Evolutionary conservation across 2,329 filamentous ascomycete species (phyloP).

Genomic region (Aspergillus sp.): DNA sequence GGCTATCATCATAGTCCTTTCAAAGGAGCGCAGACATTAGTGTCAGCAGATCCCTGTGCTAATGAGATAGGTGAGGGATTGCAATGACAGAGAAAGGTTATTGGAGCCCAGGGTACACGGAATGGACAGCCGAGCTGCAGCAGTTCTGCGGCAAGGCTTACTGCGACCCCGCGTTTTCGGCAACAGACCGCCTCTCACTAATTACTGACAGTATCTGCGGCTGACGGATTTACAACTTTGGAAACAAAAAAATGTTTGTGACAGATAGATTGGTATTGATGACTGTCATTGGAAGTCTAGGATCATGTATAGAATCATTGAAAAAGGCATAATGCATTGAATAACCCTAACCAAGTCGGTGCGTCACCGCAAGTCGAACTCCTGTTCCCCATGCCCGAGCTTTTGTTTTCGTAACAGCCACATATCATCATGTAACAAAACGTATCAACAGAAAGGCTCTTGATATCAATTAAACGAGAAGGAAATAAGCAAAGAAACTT

Average conservation of each 20-base stretch:
- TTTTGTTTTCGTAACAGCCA: slow-evolving; percentile 35
- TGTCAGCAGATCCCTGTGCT: neutral
- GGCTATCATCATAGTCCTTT: slow-evolving; percentile 16
- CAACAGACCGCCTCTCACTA: neutral
- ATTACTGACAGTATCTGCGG: neutral
- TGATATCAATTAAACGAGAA: slow-evolving; percentile 21
- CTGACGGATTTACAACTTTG: neutral
- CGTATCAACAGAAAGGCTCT: slow-evolving; percentile 26
- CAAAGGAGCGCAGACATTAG: neutral
- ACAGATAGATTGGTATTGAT: slow-evolving; percentile 3
- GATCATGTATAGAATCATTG: neutral
- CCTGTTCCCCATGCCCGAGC: slow-evolving; percentile 34
- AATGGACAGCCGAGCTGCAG: neutral
- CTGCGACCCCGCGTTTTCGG: slow-evolving; percentile 1
- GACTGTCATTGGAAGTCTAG: neutral
- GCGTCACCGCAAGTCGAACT: slow-evolving; percentile 34
- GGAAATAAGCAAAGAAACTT: slow-evolving; percentile 7
- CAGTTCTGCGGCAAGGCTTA: neutral
- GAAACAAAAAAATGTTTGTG: neutral
- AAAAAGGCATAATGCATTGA: slow-evolving; percentile 12
- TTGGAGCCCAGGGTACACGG: neutral
- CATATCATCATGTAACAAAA: slow-evolving; percentile 31
- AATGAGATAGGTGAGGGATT: neutral
- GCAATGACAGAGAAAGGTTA: neutral
- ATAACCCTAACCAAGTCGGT: slow-evolving; percentile 14